phyloP scores from a whole-genome alignment of 1,139 yeast genomes.

The Debaryomyces fabryi region DNA sequence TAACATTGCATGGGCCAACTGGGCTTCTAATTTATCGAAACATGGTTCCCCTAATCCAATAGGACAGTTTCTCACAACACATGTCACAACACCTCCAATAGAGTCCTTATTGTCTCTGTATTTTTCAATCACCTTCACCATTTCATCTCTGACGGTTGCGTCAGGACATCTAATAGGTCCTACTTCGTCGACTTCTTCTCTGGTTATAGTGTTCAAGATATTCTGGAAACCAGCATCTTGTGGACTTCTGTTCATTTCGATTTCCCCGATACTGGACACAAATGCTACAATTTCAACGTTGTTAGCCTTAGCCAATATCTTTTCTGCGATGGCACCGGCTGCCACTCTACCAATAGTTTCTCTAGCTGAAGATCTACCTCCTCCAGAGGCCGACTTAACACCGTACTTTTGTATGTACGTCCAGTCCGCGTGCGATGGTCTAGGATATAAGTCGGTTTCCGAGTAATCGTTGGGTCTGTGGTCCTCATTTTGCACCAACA shows the following conservation, averaged over 20 bases:
- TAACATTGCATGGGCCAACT: slow-evolving; percentile 95
- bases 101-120: slow-evolving; percentile 89
- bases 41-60: slow-evolving; percentile 97
- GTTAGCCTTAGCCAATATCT: slow-evolving; percentile 73
- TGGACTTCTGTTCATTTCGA: slow-evolving; percentile 76
- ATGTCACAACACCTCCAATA: slow-evolving; percentile 96
- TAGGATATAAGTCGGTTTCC: slow-evolving; percentile 92
- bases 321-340: slow-evolving; percentile 98
- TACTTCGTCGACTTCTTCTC: slow-evolving; percentile 82
- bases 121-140: slow-evolving; percentile 86
- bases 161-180: slow-evolving; percentile 97
- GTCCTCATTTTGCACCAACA: slow-evolving; percentile 91
- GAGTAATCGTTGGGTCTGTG: slow-evolving; percentile 96
- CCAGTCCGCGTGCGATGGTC: slow-evolving; percentile 98
- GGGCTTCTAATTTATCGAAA: slow-evolving; percentile 93
- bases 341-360: slow-evolving; percentile 99
- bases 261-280: slow-evolving; percentile 85
- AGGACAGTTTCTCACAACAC: slow-evolving; percentile 93
- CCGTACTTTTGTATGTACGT: slow-evolving; percentile 92
- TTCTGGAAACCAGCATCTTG: slow-evolving; percentile 64
- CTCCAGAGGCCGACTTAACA: slow-evolving; percentile 90
- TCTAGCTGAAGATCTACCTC: slow-evolving; percentile 96
- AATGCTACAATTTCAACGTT: slow-evolving; percentile 95
- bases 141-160: slow-evolving; percentile 63
- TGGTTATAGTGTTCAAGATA: slow-evolving; percentile 71